Conservation (phyloP, 495 filamentous ascomycete species). For the Thermothielavioides terrestris region DNA sequence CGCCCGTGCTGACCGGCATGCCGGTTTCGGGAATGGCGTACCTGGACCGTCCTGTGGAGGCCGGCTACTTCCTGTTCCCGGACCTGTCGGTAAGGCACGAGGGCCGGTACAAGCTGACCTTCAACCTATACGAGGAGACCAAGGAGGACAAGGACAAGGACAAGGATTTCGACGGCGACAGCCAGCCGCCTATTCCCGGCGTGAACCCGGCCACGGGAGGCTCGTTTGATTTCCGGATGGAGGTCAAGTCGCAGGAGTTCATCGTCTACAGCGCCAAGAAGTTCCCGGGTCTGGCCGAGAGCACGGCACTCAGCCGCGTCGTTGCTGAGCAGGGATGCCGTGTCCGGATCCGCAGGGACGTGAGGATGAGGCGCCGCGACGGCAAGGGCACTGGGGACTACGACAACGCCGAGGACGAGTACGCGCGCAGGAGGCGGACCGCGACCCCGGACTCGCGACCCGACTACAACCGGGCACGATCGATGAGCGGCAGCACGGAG, state of each 20-base stretch:
- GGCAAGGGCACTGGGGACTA: constrained; percentile 62
- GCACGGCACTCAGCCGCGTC: constrained; percentile 76
- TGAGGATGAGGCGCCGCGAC: constrained; percentile 88
- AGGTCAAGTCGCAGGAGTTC: constrained; percentile 83
- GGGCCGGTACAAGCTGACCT: constrained; percentile 78
- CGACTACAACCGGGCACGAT: constrained; percentile 60
- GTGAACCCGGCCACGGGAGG: constrained; percentile 18
- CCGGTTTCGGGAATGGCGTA: constrained; percentile 96
- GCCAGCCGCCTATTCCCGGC: constrained; percentile 1
- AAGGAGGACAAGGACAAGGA: constrained; percentile 58
- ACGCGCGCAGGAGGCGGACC: constrained; percentile 48
- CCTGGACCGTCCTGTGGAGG: constrained; percentile 79
- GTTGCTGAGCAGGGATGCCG: constrained; percentile 97
- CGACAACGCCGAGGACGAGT: constrained; percentile 61
- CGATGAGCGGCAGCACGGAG: constrained; percentile 63
- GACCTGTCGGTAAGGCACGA: constrained; percentile 96
- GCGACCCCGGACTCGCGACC: constrained; percentile 52
- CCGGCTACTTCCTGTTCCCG: constrained; percentile 97
- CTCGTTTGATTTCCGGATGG: constrained; percentile 53
- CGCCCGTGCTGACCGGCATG: constrained; percentile 86
- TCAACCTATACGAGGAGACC: constrained; percentile 86
- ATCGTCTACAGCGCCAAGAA: constrained; percentile 96
- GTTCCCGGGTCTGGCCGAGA: constrained; percentile 90
- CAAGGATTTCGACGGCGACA: constrained; percentile 32
- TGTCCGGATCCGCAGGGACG: constrained; percentile 91